Evolutionary conservation across 768 basidiomycete genomes (phyloP).

Genomic region (Mycena haematopus): DNA sequence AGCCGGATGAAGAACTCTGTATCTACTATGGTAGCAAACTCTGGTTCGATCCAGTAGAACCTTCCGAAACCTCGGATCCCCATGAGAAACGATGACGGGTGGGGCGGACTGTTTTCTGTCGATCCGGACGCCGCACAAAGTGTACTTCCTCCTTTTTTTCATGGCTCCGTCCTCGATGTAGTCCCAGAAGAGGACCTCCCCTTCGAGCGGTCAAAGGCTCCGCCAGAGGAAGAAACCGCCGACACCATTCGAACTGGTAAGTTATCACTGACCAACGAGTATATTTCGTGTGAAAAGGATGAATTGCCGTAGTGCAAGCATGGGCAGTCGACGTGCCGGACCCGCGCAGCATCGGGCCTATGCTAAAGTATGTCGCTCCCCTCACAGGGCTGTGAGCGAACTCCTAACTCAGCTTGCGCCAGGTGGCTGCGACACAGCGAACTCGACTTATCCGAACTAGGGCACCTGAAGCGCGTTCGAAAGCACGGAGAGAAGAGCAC

Average conservation of each 20-base stretch:
- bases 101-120: slow-evolving; percentile 49
- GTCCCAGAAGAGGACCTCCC: slow-evolving; percentile 68
- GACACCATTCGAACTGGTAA: slow-evolving; percentile 63
- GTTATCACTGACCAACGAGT: slow-evolving; percentile 19
- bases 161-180: slow-evolving; percentile 52
- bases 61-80: not conserved
- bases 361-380: slow-evolving; percentile 74
- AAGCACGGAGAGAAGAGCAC: slow-evolving; percentile 54
- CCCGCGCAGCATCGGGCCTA: slow-evolving; percentile 58
- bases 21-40: slow-evolving; percentile 78
- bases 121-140: slow-evolving; percentile 24
- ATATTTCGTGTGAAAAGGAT: slow-evolving; percentile 12
- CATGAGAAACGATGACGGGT: slow-evolving; percentile 47
- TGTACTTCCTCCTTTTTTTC: slow-evolving; percentile 35
- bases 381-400: too few relatives aligned
- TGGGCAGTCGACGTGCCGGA: slow-evolving; percentile 83
- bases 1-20: slow-evolving; percentile 74
- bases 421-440: slow-evolving; percentile 76
- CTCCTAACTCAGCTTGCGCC: not conserved
- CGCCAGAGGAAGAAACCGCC: slow-evolving; percentile 67
- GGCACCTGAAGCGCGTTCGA: slow-evolving; percentile 81
- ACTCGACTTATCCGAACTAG: slow-evolving; percentile 65
- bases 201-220: slow-evolving; percentile 64
- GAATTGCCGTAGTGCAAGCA: slow-evolving; percentile 56
- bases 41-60: slow-evolving; percentile 62